phyloP scores from a whole-genome alignment of 75 land plant species.

The Pinus albicaulis region DNA sequence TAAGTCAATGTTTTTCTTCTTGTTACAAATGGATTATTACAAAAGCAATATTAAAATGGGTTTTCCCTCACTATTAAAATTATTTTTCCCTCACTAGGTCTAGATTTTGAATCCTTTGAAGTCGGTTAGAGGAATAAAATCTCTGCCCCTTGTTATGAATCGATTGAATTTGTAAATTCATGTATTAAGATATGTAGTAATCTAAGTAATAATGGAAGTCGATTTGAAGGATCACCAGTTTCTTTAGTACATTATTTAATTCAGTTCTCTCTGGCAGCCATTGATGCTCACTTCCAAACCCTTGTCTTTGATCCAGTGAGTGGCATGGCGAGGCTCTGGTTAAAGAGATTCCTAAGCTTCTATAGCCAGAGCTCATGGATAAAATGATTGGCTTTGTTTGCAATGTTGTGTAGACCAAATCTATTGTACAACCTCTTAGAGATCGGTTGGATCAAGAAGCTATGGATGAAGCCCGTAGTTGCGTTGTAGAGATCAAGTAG shows the following conservation, averaged over 20 bases:
- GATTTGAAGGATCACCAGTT: constrained; percentile 5
- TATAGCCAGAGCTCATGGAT: neutral
- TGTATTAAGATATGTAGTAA: no score
- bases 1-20: no score
- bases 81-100: no score
- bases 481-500: constrained; percentile 13
- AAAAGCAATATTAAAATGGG: no score
- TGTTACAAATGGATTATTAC: no score
- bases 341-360: neutral
- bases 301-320: neutral
- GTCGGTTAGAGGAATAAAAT: no score
- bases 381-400: constrained; percentile 11
- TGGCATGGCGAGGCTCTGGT: constrained; percentile 4
- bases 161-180: no score
- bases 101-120: no score
- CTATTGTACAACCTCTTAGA: constrained; percentile 18
- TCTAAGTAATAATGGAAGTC: neutral
- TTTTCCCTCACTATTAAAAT: no score
- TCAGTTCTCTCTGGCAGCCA: constrained; percentile 19
- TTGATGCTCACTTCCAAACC: constrained; percentile 11
- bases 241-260: constrained; percentile 15
- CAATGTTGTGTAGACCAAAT: constrained; percentile 17
- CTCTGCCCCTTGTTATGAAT: no score
- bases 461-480: constrained; percentile 26
- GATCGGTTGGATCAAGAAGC: constrained; percentile 30